A percentile compares a stretch with the other conserved stretches of the same genome.
phyloP scores from a whole-genome alignment of 1,284 basidiomycete species.

The Cerioporus squamosus region DNA sequence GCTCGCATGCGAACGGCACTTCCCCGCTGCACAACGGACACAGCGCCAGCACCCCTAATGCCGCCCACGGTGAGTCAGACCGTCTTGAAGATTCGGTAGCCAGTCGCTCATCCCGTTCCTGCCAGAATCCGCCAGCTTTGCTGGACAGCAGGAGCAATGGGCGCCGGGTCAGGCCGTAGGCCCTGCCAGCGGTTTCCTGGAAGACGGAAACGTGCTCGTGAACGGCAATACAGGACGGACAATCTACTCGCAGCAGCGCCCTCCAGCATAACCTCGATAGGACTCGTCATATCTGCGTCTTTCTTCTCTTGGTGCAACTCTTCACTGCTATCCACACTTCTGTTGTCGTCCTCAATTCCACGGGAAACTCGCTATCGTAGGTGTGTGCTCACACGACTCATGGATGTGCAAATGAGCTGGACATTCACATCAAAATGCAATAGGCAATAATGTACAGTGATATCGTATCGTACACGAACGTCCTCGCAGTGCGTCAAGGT shows the following conservation, averaged over 20 bases:
- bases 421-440: not conserved
- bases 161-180: constrained; percentile 21
- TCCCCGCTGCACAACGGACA: constrained; percentile 7
- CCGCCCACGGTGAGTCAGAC: constrained; percentile 16
- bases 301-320: no score
- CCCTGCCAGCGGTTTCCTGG: constrained; percentile 31
- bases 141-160: constrained; percentile 11
- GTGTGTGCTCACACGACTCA: constrained; percentile 1
- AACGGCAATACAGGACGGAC: constrained; percentile 35
- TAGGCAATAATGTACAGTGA: constrained; percentile 20
- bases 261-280: constrained; percentile 9
- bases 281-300: no score
- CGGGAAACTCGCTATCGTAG: constrained; percentile 1
- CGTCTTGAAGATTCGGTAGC: not conserved
- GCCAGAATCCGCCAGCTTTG: constrained; percentile 1
- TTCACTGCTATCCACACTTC: not conserved
- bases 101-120: not conserved
- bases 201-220: constrained; percentile 24
- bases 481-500: not conserved
- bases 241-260: constrained; percentile 34
- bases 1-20: constrained; percentile 9
- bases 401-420: not conserved
- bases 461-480: constrained; percentile 11
- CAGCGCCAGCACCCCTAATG: no score
- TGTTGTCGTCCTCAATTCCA: not conserved